Conservation (phyloP, 2,329 filamentous ascomycete genomes). For the Ophidiomyces ophidiicola region DNA sequence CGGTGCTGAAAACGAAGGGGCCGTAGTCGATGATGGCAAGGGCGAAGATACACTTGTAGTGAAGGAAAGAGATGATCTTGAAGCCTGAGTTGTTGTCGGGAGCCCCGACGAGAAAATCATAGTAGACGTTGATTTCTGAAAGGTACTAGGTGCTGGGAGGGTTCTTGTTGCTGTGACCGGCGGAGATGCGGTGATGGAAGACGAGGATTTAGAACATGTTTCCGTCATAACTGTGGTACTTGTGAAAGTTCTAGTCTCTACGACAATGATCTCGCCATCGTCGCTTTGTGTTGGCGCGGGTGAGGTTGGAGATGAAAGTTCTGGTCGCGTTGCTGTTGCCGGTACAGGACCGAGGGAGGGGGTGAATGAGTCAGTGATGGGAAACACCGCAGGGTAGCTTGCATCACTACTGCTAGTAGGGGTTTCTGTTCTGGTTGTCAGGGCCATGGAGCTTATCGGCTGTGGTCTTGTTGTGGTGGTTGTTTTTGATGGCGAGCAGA, state of each 20-base stretch:
- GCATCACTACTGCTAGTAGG: background rate
- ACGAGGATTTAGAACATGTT: background rate
- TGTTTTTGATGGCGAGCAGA: conserved; percentile 2
- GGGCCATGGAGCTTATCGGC: background rate
- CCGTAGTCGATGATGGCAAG: background rate
- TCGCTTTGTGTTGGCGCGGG: background rate
- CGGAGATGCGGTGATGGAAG: background rate
- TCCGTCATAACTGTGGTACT: background rate
- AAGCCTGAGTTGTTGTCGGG: background rate
- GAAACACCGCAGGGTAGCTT: conserved; percentile 1
- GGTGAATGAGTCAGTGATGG: background rate
- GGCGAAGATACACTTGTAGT: background rate
- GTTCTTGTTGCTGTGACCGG: conserved; percentile 3
- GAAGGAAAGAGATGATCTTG: background rate
- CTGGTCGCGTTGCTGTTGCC: too few species aligned
- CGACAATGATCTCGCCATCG: too few species aligned
- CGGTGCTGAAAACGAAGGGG: background rate
- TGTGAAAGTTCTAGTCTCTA: background rate
- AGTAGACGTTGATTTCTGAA: background rate
- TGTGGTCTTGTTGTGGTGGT: background rate
- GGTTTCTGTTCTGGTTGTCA: background rate
- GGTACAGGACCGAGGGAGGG: background rate
- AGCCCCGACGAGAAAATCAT: background rate
- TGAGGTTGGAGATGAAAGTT: too few species aligned
- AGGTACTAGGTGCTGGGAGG: background rate